phyloP scores from a whole-genome alignment of 768 basidiomycete species.

The Jaapia argillacea region DNA sequence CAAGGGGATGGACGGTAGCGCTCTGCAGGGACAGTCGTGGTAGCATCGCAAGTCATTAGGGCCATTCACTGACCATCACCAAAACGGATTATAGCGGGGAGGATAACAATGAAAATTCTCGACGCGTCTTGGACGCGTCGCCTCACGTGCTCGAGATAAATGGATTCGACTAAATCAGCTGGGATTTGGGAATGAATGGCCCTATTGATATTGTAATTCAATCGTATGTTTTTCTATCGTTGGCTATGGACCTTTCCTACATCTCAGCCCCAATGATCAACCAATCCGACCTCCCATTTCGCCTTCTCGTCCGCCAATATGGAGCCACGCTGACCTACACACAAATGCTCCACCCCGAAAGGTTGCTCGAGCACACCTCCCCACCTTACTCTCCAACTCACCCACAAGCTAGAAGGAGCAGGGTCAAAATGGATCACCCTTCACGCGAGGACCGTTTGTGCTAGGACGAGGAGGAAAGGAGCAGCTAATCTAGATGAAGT shows the following conservation, averaged over 20 bases:
- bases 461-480: conserved; percentile 60
- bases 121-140: too few relatives aligned
- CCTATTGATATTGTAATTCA: too few relatives aligned
- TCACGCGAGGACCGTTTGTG: conserved; percentile 66
- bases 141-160: too few relatives aligned
- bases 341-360: conserved; percentile 65
- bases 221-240: neutral
- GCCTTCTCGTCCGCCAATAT: conserved; percentile 47
- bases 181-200: too few relatives aligned
- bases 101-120: too few relatives aligned
- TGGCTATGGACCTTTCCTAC: conserved; percentile 23
- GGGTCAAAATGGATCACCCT: conserved; percentile 66
- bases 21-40: too few relatives aligned
- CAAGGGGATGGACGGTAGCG: too few relatives aligned
- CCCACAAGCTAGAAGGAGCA: conserved; percentile 45
- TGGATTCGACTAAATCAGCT: too few relatives aligned
- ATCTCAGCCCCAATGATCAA: conserved; percentile 74
- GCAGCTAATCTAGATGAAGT: conserved; percentile 58
- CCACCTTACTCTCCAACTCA: conserved; percentile 43
- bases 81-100: too few relatives aligned
- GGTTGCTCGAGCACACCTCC: conserved; percentile 40
- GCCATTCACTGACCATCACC: too few relatives aligned
- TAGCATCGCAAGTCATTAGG: too few relatives aligned
- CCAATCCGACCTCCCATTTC: conserved; percentile 71
- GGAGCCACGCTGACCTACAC: conserved; percentile 64